These are phyloP conservation scores for Oemleria cerasiformis DNA, from an alignment of 306 rosid genomes.

Conservation along the genomic window DNA sequence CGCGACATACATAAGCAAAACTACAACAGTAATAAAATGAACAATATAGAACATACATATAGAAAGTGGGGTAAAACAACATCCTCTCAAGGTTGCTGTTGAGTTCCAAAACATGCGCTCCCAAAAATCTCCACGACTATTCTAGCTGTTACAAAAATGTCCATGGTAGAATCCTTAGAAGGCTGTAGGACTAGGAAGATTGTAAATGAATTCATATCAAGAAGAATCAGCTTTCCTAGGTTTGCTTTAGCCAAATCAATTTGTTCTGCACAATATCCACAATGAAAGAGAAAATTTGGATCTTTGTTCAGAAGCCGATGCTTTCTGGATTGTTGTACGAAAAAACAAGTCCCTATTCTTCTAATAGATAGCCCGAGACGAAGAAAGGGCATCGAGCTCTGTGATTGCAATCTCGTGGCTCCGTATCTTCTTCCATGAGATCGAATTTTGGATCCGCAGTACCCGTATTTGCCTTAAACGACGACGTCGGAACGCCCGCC, in stretches of 20 bases:
- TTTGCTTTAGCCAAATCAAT: conserved; percentile 55
- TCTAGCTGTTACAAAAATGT: not conserved
- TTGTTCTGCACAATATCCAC: conserved; percentile 37
- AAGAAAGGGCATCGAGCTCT: conserved; percentile 60
- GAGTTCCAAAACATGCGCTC: no score
- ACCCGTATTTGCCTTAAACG: not conserved
- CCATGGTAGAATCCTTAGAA: not conserved
- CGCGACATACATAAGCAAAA: no score
- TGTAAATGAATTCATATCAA: conserved; percentile 11
- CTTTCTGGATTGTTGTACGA: conserved; percentile 54
- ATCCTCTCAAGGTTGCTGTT: no score
- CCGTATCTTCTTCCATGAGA: conserved; percentile 39
- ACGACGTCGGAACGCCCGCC: conserved; percentile 8
- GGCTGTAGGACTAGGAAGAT: not conserved
- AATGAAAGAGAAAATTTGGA: conserved; percentile 2
- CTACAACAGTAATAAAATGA: no score
- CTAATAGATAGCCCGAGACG: conserved; percentile 67
- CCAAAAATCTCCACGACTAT: not conserved
- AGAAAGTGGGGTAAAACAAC: not conserved
- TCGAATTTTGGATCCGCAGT: conserved; percentile 4
- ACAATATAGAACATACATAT: no score
- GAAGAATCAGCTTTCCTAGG: conserved; percentile 46
- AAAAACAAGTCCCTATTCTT: conserved; percentile 68
- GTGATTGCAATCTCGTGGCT: conserved; percentile 66
- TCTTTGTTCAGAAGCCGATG: conserved; percentile 60